These are phyloP conservation scores for Hanseniaspora occidentalis DNA, from an alignment of 805 yeast genomes.

Conservation along the genomic window DNA sequence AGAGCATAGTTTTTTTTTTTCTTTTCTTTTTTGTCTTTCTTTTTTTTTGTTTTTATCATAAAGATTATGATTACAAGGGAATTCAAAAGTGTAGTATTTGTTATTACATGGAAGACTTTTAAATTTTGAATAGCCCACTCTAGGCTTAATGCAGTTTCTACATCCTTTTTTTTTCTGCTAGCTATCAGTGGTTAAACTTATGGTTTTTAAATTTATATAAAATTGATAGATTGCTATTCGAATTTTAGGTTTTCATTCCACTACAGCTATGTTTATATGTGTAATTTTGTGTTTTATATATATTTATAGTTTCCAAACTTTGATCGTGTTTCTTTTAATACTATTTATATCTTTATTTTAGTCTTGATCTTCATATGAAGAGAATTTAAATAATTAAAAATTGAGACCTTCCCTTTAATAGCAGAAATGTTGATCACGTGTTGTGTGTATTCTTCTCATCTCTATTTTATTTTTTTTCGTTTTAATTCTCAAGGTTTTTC, in stretches of 20 bases:
- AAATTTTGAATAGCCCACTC: conserved; percentile 4
- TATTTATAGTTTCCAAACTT: neutral
- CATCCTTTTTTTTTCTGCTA: conserved; percentile 6
- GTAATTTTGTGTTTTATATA: neutral
- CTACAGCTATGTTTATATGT: neutral
- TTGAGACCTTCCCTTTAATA: too few relatives aligned
- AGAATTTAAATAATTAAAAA: too few relatives aligned
- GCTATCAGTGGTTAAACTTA: conserved; percentile 8
- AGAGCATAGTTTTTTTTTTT: neutral
- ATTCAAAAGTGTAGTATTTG: neutral
- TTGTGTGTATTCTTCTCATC: too few relatives aligned
- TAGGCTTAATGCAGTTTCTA: conserved; percentile 5
- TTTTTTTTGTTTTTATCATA: neutral
- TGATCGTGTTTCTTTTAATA: too few relatives aligned
- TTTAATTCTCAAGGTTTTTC: too few relatives aligned
- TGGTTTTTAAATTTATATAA: neutral
- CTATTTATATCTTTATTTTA: too few relatives aligned
- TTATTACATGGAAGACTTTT: neutral
- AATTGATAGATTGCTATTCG: neutral
- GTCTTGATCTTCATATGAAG: too few relatives aligned
- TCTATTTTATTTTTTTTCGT: too few relatives aligned
- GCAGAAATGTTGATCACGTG: too few relatives aligned
- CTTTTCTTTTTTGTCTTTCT: too few relatives aligned
- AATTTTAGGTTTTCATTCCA: too few relatives aligned
- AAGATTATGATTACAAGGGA: neutral